phyloP scores from a whole-genome alignment of 192 early-diverging fungal species.

The Funneliformis mosseae region DNA sequence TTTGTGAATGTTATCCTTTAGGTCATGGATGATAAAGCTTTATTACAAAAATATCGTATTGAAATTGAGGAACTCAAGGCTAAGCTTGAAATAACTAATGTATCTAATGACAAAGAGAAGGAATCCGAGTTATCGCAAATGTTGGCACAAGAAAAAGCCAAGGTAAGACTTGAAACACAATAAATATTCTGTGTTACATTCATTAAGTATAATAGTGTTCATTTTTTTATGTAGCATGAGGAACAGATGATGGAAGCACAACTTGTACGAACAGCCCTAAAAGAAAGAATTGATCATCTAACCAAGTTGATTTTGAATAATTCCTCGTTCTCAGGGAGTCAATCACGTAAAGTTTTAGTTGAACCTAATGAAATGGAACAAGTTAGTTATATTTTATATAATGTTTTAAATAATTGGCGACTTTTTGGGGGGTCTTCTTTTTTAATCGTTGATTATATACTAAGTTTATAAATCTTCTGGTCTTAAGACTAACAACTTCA shows the following conservation, averaged over 20 bases:
- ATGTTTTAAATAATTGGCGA: conserved; percentile 34
- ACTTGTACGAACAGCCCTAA: conserved; percentile 69
- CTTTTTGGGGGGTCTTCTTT: conserved; percentile 22
- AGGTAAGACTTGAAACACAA: neutral
- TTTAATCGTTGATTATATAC: conserved; percentile 1
- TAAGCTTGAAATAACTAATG: conserved; percentile 64
- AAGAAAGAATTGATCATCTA: conserved; percentile 84
- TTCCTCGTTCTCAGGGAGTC: conserved; percentile 55
- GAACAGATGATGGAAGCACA: conserved; percentile 57
- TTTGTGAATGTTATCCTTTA: conserved; percentile 9
- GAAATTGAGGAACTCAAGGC: conserved; percentile 78
- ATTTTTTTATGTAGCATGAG: conserved; percentile 48
- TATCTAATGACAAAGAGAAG: conserved; percentile 52
- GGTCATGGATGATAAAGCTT: conserved; percentile 78
- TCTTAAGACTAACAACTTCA: neutral
- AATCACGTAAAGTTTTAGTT: neutral
- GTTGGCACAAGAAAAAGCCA: conserved; percentile 41
- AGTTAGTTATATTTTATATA: conserved; percentile 12
- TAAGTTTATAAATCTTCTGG: conserved; percentile 31
- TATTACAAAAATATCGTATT: conserved; percentile 78
- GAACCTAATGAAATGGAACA: conserved; percentile 30
- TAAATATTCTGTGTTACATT: neutral
- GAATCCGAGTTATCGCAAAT: conserved; percentile 50
- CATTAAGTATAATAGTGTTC: conserved; percentile 19
- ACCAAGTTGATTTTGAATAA: conserved; percentile 82